A percentile compares a stretch with the other conserved stretches of the same genome.
phyloP scores from a whole-genome alignment of 2,329 filamentous ascomycete species.

The Colletotrichum lindemuthianum region DNA sequence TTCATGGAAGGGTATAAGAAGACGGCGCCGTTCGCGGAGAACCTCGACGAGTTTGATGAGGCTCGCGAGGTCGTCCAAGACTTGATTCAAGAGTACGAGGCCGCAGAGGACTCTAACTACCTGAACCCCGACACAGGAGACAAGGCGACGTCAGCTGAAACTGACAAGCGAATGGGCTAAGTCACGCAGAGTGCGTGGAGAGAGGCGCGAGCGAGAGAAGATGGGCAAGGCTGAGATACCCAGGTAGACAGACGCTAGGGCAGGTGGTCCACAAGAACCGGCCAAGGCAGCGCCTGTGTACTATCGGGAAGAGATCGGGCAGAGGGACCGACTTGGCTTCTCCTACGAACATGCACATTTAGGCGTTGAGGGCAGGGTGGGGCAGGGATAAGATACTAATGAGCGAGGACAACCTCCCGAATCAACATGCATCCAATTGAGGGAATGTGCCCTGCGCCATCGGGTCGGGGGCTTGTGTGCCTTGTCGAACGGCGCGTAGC shows the following conservation, averaged over 20 bases:
- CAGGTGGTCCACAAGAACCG: neutral
- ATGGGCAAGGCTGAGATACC: conserved; percentile 9
- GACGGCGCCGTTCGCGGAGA: conserved; percentile 91
- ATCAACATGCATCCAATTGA: conserved; percentile 18
- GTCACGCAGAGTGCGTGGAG: neutral
- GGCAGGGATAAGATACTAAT: conserved; percentile 15
- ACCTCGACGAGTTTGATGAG: conserved; percentile 94
- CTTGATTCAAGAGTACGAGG: conserved; percentile 93
- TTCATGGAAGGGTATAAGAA: conserved; percentile 98
- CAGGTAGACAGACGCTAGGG: neutral
- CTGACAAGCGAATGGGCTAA: conserved; percentile 60
- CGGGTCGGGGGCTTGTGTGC: too few relatives aligned
- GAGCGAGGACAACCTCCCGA: conserved; percentile 9
- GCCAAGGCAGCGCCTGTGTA: conserved; percentile 12
- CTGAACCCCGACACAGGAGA: conserved; percentile 76
- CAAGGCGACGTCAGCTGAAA: conserved; percentile 62
- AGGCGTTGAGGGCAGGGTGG: conserved; percentile 30
- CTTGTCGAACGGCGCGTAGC: neutral
- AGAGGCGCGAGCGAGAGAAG: neutral
- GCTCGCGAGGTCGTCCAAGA: conserved; percentile 91
- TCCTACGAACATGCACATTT: conserved; percentile 6
- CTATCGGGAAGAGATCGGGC: conserved; percentile 22
- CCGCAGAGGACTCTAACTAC: conserved; percentile 91
- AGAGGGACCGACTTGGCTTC: conserved; percentile 3
- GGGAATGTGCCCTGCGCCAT: too few relatives aligned